Evolutionary conservation across 2,329 filamentous ascomycete genomes (phyloP).

Genomic region (Aspergillus brunneoviolaceus): DNA sequence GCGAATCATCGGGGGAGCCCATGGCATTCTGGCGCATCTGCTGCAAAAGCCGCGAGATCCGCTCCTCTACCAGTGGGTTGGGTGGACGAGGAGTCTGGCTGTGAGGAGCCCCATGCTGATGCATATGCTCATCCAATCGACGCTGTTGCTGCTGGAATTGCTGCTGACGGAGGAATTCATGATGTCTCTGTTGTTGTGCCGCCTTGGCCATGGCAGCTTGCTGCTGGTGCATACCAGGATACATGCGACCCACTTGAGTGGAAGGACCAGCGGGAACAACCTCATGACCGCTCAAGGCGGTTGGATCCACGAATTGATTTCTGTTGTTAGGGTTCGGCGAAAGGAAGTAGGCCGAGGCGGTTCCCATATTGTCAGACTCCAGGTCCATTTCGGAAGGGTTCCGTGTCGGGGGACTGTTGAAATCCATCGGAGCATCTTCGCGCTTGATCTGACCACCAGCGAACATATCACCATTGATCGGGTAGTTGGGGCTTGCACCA

Average conservation of each 20-base stretch:
- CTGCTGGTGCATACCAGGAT: conserved; percentile 91
- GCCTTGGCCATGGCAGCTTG: conserved; percentile 76
- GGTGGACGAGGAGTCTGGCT: conserved; percentile 42
- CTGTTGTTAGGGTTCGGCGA: conserved; percentile 42
- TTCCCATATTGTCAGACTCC: conserved; percentile 66
- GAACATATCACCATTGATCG: conserved; percentile 61
- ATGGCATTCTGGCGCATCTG: conserved; percentile 80
- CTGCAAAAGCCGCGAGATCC: conserved; percentile 87
- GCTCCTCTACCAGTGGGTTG: conserved; percentile 80
- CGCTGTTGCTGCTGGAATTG: conserved; percentile 46
- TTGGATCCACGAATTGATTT: conserved; percentile 69
- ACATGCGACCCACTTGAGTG: conserved; percentile 70
- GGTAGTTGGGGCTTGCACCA: conserved; percentile 39
- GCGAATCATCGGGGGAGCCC: conserved; percentile 51
- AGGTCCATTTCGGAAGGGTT: conserved; percentile 62
- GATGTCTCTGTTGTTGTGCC: conserved; percentile 64
- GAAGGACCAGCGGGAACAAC: conserved; percentile 52
- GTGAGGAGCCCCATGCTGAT: conserved; percentile 26
- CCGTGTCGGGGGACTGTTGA: conserved; percentile 62
- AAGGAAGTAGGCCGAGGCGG: conserved; percentile 66
- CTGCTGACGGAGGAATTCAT: conserved; percentile 60
- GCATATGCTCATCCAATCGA: conserved; percentile 29
- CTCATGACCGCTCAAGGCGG: conserved; percentile 65
- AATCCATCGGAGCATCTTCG: conserved; percentile 58
- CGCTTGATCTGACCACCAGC: conserved; percentile 49